Evolutionary conservation across 805 yeast genomes (phyloP), one percentile per base, ranked within the genome.

Genomic region (Cephaloascus fragrans): DNA sequence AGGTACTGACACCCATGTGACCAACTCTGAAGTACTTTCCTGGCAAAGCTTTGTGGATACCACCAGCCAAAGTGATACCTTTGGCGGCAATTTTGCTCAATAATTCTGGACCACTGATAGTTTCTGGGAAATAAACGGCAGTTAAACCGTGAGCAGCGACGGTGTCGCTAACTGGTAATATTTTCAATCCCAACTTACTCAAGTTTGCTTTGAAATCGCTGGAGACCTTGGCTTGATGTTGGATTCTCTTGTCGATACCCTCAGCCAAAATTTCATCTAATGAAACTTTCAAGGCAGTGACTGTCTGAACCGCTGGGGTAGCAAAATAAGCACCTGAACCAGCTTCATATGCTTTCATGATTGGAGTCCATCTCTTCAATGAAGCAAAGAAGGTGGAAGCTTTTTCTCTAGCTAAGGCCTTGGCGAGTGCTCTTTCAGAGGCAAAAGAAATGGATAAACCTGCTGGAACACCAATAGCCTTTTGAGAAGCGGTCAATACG

Each of bases 391-490:
- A 83, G 17, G 80, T 60, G 41, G 69, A 62, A 50, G 74, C 64
- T 44, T 69, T 67, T 37, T 55, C 46, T 53, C 74, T 71, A 15
- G 53, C 48, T 40, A 77, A 57, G 1, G 85, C 81, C 51, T 73
- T 75, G 5, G 61, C 59, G 28, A 88, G 62, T 10, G 95, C 96
- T 50, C 95, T 76, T 40, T 68, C 75, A 19, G 93, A 80, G 16
- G 87, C 78, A 56, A 75, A 73, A 28, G 83, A 77, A 50, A 90
- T 73, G 15, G 90, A 78, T 48, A 90, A 71, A 15, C 98, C 98
- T 5, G 96, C 80, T 39, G 97, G 97, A 20, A 83, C 93, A 39
- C 96, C 96, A 49, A 90, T 67, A 20, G 96, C 97, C 69, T 90
- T 90, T 60, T 89, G 97, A 17, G 97, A 87, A 2, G 95, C 97